Conservation (phyloP, 2,329 filamentous ascomycete genomes). For the Elsinoe perseae region DNA sequence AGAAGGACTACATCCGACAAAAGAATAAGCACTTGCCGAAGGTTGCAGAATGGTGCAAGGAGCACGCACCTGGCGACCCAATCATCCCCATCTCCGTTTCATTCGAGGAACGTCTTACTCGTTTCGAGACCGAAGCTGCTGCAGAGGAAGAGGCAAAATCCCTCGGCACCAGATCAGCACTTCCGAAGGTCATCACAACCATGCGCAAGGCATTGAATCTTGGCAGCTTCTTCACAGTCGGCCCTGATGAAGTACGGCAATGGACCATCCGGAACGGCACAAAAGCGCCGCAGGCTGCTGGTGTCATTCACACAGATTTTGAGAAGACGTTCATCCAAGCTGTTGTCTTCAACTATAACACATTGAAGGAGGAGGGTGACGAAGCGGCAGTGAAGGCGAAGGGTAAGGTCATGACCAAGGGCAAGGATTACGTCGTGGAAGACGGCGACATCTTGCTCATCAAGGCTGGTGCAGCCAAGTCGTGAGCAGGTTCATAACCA, state of each 20-base stretch:
- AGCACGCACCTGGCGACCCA: slow-evolving; percentile 76
- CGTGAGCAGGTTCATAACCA: slow-evolving; percentile 22
- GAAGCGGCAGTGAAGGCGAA: slow-evolving; percentile 84
- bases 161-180: slow-evolving; percentile 73
- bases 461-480: slow-evolving; percentile 79
- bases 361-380: slow-evolving; percentile 78
- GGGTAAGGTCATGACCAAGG: slow-evolving; percentile 97
- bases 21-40: slow-evolving; percentile 99
- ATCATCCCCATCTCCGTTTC: slow-evolving; percentile 88
- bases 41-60: slow-evolving; percentile 92
- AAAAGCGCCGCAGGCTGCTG: slow-evolving; percentile 95
- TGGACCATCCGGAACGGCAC: slow-evolving; percentile 95
- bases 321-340: slow-evolving; percentile 99
- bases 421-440: slow-evolving; percentile 89
- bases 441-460: slow-evolving; percentile 79
- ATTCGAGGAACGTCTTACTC: slow-evolving; percentile 85
- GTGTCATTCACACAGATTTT: slow-evolving; percentile 97
- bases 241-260: slow-evolving; percentile 91
- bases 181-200: slow-evolving; percentile 83
- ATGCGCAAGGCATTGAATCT: slow-evolving; percentile 92
- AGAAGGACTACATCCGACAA: slow-evolving; percentile 94
- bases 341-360: slow-evolving; percentile 81
- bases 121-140: slow-evolving; percentile 68
- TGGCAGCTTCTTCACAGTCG: slow-evolving; percentile 94
- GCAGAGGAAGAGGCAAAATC: slow-evolving; percentile 81